Conservation (phyloP, 495 filamentous ascomycete species). For the Neurospora africana region DNA sequence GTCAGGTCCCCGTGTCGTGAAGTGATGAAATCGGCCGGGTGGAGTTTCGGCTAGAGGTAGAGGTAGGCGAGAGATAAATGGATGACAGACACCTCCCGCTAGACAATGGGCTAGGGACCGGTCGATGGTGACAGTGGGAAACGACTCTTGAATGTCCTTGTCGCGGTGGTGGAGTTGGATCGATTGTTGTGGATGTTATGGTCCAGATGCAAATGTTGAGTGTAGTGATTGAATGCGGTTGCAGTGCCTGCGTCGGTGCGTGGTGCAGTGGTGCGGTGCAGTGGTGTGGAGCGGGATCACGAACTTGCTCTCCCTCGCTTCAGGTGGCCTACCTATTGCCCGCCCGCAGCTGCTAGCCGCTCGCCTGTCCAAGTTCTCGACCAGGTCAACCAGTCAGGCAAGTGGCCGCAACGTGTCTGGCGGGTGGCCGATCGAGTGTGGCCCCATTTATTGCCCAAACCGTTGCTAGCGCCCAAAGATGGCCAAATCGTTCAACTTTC, state of each 20-base stretch:
- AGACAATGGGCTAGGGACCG: background rate
- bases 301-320: background rate
- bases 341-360: slow-evolving; percentile 9
- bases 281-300: background rate
- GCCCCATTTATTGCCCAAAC: background rate
- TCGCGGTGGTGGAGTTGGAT: background rate
- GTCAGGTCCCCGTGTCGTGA: background rate
- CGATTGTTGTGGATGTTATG: background rate
- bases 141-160: background rate
- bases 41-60: background rate
- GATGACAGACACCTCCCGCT: background rate
- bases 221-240: background rate
- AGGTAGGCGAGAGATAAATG: background rate
- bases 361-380: slow-evolving; percentile 7
- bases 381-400: background rate
- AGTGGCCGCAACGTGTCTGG: background rate
- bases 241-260: background rate
- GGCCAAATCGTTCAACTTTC: background rate
- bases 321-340: background rate
- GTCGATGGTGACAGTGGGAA: background rate
- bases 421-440: background rate
- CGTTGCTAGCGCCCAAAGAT: background rate
- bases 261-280: background rate
- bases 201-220: background rate
- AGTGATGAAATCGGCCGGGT: background rate